These are phyloP conservation scores for Pseudoneurospora amorphoporcata DNA, from an alignment of 495 filamentous ascomycete genomes.

Conservation along the genomic window DNA sequence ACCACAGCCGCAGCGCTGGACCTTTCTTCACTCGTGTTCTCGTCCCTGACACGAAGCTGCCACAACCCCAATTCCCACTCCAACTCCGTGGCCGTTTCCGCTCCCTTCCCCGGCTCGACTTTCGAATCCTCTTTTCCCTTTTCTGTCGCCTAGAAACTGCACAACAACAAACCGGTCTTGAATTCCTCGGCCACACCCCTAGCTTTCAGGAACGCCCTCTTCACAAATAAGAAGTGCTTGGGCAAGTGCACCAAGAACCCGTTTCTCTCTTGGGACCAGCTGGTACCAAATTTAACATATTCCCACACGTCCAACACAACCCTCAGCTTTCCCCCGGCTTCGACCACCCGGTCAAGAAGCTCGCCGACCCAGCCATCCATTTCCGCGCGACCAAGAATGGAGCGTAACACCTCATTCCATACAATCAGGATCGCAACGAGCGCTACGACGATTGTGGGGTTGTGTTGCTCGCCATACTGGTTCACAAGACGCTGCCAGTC, in stretches of 20 bases:
- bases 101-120: background rate
- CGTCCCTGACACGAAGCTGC: background rate
- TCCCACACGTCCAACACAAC: constrained; percentile 1
- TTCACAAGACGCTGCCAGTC: constrained; percentile 25
- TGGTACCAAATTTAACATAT: background rate
- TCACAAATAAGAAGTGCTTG: background rate
- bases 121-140: constrained; percentile 7
- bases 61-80: background rate
- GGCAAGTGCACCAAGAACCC: constrained; percentile 26
- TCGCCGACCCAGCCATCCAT: constrained; percentile 8
- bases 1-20: background rate
- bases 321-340: constrained; percentile 8
- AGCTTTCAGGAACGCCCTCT: too few species aligned
- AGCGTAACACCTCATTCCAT: background rate
- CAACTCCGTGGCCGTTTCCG: background rate
- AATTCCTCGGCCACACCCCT: too few species aligned
- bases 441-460: background rate
- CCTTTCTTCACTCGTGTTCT: constrained; percentile 1
- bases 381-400: background rate
- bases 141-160: background rate
- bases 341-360: constrained; percentile 15
- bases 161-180: background rate
- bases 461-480: constrained; percentile 5
- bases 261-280: constrained; percentile 13
- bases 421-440: accelerated